phyloP scores from a whole-genome alignment of 805 yeast genomes.

The Candida chauliodis region DNA sequence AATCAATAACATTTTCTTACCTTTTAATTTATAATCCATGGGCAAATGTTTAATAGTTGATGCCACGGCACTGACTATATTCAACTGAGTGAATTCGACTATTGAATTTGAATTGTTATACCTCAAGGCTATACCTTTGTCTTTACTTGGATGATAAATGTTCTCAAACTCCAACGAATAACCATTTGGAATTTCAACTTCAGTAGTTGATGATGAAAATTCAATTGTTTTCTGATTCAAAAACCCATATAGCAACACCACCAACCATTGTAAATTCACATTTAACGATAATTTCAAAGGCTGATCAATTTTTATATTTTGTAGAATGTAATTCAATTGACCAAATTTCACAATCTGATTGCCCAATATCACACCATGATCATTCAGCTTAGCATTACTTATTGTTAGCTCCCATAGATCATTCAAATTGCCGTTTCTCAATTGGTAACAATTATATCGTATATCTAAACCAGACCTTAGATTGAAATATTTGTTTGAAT shows the following conservation, averaged over 20 bases:
- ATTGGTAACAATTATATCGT: slow-evolving; percentile 54
- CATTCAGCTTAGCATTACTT: slow-evolving; percentile 13
- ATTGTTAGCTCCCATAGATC: slow-evolving; percentile 66
- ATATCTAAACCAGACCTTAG: slow-evolving; percentile 68
- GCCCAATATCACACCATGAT: slow-evolving; percentile 20
- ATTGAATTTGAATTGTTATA: slow-evolving; percentile 9
- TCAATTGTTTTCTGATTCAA: slow-evolving; percentile 39
- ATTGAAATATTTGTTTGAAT: slow-evolving; percentile 71
- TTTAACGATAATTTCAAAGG: neutral
- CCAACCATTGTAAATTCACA: slow-evolving; percentile 8
- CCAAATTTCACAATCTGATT: slow-evolving; percentile 11
- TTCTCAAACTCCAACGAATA: slow-evolving; percentile 18
- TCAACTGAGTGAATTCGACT: slow-evolving; percentile 45
- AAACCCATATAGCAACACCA: slow-evolving; percentile 34
- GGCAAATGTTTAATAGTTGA: slow-evolving; percentile 49
- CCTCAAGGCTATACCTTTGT: slow-evolving; percentile 34
- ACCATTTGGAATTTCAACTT: slow-evolving; percentile 1
- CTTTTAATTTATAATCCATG: slow-evolving; percentile 29
- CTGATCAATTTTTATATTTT: neutral
- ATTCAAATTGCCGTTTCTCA: slow-evolving; percentile 70
- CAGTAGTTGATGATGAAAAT: slow-evolving; percentile 13
- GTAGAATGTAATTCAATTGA: neutral
- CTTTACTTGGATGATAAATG: slow-evolving; percentile 29
- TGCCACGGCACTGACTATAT: slow-evolving; percentile 52
- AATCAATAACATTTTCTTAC: slow-evolving; percentile 18